These are phyloP conservation scores for Erucastrum elatum DNA, from an alignment of 345 rosid genomes.

Conservation along the genomic window DNA sequence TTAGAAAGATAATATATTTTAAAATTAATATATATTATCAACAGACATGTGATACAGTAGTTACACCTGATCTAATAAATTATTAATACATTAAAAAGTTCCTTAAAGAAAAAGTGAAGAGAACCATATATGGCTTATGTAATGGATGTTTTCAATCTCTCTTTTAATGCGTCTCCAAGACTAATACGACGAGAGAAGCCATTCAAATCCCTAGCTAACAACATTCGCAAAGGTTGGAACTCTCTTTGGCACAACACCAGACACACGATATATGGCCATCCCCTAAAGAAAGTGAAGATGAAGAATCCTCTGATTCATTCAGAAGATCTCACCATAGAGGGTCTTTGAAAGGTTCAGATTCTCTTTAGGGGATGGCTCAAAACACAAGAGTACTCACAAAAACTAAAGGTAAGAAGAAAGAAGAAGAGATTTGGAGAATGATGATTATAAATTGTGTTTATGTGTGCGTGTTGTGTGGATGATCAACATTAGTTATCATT, in stretches of 20 bases:
- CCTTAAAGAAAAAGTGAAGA: conserved; percentile 26
- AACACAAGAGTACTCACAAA: neutral
- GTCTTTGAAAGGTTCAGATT: conserved; percentile 25
- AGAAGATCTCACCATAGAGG: conserved; percentile 31
- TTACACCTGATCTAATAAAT: conserved; percentile 12
- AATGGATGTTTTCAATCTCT: conserved; percentile 24
- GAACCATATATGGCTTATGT: conserved; percentile 30
- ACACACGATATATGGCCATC: conserved; percentile 27
- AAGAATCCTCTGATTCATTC: conserved; percentile 14
- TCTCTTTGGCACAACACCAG: conserved; percentile 39
- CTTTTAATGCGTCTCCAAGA: conserved; percentile 38
- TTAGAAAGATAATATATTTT: too few species aligned
- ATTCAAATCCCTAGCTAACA: conserved; percentile 26
- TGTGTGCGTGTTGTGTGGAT: conserved; percentile 28
- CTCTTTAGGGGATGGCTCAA: conserved; percentile 32
- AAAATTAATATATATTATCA: neutral
- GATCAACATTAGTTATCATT: neutral
- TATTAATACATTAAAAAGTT: neutral
- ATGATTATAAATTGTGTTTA: conserved; percentile 7
- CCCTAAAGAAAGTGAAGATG: conserved; percentile 28
- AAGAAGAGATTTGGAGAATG: neutral
- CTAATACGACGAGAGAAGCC: conserved; percentile 38
- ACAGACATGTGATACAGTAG: conserved; percentile 1
- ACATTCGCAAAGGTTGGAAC: conserved; percentile 18
- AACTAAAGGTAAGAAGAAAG: conserved; percentile 24